Conservation (phyloP, 257 asterid species). For the Solanum peruvianum region DNA sequence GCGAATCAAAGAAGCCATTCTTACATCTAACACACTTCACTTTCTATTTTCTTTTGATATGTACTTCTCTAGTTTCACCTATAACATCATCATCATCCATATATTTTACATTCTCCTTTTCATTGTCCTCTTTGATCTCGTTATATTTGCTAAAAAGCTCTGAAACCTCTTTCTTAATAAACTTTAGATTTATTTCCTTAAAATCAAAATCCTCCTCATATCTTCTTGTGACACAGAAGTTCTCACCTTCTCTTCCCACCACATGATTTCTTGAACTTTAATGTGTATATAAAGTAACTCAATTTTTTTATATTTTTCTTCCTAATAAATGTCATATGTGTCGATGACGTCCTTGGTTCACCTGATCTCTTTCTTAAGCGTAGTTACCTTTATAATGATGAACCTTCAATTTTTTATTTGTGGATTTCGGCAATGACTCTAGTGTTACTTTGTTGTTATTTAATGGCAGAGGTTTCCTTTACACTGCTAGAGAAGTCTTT, state of each 20-base stretch:
- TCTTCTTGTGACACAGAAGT: background rate
- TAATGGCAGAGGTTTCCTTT: background rate
- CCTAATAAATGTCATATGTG: background rate
- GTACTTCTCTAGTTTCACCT: background rate
- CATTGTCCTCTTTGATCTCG: background rate
- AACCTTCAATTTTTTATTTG: background rate
- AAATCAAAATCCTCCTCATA: conserved; percentile 13
- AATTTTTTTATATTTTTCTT: background rate
- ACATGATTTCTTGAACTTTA: background rate
- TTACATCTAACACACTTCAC: conserved; percentile 6
- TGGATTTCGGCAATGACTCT: background rate
- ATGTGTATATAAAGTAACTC: background rate
- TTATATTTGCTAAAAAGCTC: background rate
- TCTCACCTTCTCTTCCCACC: background rate
- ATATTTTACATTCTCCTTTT: background rate
- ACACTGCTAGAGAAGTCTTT: background rate
- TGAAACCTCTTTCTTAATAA: conserved; percentile 15
- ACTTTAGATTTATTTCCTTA: conserved; percentile 16
- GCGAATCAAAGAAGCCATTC: conserved; percentile 11
- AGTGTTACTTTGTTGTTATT: background rate
- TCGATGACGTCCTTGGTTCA: background rate
- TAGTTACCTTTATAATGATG: background rate
- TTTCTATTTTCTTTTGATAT: background rate
- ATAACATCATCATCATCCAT: background rate
- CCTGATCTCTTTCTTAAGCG: background rate